Evolutionary conservation across 192 early-diverging fungal genomes (phyloP).

Genomic region (Coemansia reversa): DNA sequence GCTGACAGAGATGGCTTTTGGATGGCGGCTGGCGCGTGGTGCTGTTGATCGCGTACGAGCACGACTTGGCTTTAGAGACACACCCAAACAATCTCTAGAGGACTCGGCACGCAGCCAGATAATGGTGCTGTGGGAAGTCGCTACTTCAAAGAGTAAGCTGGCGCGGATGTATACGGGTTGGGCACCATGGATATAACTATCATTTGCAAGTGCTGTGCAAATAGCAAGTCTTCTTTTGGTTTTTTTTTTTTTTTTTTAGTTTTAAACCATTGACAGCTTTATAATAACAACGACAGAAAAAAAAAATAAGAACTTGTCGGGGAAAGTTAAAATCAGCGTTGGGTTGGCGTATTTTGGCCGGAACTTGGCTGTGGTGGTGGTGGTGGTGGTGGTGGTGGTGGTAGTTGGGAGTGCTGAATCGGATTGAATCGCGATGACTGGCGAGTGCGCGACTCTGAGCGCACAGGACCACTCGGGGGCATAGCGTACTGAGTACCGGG

Average conservation of each 20-base stretch:
- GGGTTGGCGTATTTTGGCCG: neutral
- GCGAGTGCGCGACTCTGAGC: slow-evolving; percentile 12
- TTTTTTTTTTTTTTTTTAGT: neutral
- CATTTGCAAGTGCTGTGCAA: neutral
- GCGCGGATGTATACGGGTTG: slow-evolving; percentile 41
- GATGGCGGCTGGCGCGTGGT: slow-evolving; percentile 37
- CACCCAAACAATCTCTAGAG: neutral
- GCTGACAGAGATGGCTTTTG: slow-evolving; percentile 21
- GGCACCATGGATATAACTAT: slow-evolving; percentile 37
- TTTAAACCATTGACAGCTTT: too few species aligned
- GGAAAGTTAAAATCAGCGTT: too few species aligned
- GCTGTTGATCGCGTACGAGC: slow-evolving; percentile 32
- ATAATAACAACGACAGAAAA: too few species aligned
- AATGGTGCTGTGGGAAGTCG: slow-evolving; percentile 22
- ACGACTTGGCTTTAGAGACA: slow-evolving; percentile 14
- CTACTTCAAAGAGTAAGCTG: slow-evolving; percentile 18
- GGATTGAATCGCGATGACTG: slow-evolving; percentile 42
- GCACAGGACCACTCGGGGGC: slow-evolving; percentile 13
- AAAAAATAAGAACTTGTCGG: too few species aligned
- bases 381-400: slow-evolving; percentile 8
- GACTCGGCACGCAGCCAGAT: slow-evolving; percentile 19
- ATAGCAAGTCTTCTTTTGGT: too few species aligned
- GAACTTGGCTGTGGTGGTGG: neutral
- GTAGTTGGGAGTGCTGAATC: slow-evolving; percentile 25
- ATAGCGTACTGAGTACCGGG: slow-evolving; percentile 7